Conservation (phyloP, 441 rosid genomes). For the Gossypium davidsonii region DNA sequence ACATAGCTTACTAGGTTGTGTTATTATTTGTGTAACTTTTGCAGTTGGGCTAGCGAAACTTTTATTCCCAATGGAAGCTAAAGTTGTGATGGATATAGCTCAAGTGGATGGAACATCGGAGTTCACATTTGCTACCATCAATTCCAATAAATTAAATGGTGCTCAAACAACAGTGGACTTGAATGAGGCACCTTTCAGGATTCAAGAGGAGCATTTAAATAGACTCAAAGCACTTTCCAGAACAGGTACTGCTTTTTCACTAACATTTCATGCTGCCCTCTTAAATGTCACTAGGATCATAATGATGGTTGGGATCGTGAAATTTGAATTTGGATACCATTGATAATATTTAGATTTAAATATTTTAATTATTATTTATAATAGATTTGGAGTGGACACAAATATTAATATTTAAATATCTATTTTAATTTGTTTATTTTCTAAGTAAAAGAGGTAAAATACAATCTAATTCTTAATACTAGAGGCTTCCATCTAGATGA, state of each 20-base stretch:
- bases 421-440: no score
- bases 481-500: no score
- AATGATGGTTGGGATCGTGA: no score
- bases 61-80: slow-evolving; percentile 78
- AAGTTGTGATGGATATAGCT: slow-evolving; percentile 61
- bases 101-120: slow-evolving; percentile 60
- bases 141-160: slow-evolving; percentile 20
- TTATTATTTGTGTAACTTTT: not conserved
- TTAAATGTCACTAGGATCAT: no score
- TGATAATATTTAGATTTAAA: no score
- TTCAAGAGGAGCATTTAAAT: slow-evolving; percentile 58
- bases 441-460: no score
- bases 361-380: no score
- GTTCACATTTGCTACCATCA: slow-evolving; percentile 41
- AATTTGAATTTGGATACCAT: no score
- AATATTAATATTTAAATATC: no score
- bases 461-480: no score
- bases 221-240: slow-evolving; percentile 56
- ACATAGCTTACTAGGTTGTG: not conserved
- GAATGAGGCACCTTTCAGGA: slow-evolving; percentile 55
- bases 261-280: not conserved
- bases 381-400: no score
- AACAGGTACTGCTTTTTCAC: slow-evolving; percentile 42
- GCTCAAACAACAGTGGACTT: slow-evolving; percentile 45
- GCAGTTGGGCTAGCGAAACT: slow-evolving; percentile 76